A percentile compares a stretch with the other conserved stretches of the same genome.
These are phyloP conservation scores for Ramalina peruviana DNA, from an alignment of 495 filamentous ascomycete species.

Conservation along the genomic window DNA sequence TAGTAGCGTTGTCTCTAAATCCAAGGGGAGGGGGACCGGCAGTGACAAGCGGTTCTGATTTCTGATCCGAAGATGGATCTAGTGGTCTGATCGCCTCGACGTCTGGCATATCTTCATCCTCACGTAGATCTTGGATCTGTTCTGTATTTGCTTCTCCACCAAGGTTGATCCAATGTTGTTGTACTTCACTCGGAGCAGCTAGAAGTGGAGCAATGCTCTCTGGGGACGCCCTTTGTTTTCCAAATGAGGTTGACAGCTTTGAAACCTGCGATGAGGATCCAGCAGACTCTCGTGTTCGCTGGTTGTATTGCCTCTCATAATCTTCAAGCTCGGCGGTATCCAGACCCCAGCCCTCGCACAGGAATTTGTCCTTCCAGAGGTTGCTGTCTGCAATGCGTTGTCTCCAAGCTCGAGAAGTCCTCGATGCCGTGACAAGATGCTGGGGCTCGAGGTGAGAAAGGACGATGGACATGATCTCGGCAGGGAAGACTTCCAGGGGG, in stretches of 20 bases:
- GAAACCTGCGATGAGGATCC: neutral
- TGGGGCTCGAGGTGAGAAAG: constrained; percentile 70
- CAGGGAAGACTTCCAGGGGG: constrained; percentile 69
- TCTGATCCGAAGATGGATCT: too few species aligned
- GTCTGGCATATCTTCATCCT: constrained; percentile 35
- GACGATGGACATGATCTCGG: constrained; percentile 78
- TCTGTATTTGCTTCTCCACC: too few species aligned
- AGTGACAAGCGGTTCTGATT: too few species aligned
- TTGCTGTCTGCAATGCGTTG: constrained; percentile 66
- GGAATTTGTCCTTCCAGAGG: constrained; percentile 74
- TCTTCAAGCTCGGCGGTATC: constrained; percentile 47
- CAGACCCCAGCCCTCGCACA: constrained; percentile 70
- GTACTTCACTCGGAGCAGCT: too few species aligned
- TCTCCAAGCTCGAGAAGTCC: constrained; percentile 71
- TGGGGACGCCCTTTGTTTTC: too few species aligned
- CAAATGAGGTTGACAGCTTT: neutral
- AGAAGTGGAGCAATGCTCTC: too few species aligned
- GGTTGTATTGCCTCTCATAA: constrained; percentile 41
- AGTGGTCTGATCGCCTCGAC: constrained; percentile 3
- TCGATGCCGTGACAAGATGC: constrained; percentile 62
- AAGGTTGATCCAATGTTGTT: too few species aligned
- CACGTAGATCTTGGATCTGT: constrained; percentile 18
- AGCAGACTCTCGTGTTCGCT: neutral
- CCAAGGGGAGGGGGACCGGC: too few species aligned
- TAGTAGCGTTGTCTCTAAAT: neutral